phyloP scores from a whole-genome alignment of 2,329 filamentous ascomycete species.

The Aspergillus novofumigatus region DNA sequence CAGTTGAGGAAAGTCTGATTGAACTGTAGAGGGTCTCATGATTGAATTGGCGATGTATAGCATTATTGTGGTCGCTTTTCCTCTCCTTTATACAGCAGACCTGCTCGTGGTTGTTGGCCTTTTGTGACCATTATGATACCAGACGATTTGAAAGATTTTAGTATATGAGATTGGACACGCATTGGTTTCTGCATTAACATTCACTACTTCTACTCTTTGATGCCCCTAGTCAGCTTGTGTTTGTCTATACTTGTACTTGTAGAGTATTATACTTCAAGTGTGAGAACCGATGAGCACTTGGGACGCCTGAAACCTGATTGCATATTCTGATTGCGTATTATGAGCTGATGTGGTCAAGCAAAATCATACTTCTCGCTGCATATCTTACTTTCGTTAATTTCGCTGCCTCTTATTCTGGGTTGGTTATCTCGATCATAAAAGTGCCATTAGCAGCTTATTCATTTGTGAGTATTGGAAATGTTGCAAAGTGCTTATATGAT shows the following conservation, averaged over 20 bases:
- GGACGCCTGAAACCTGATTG: not conserved
- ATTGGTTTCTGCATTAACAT: not conserved
- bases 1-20: slow-evolving; percentile 29
- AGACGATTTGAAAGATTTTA: slow-evolving; percentile 20
- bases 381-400: not conserved
- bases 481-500: not conserved
- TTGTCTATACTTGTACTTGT: not conserved
- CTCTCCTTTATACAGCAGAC: not conserved
- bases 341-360: not conserved
- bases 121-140: slow-evolving; percentile 23
- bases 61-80: slow-evolving; percentile 6
- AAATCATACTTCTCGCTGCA: not conserved
- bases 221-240: too few species aligned
- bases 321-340: not conserved
- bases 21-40: slow-evolving; percentile 20
- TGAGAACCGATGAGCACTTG: not conserved
- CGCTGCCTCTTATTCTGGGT: not conserved
- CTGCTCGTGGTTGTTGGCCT: slow-evolving; percentile 1
- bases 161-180: slow-evolving; percentile 14
- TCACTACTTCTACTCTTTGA: not conserved
- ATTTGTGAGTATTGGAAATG: not conserved
- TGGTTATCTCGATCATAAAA: not conserved
- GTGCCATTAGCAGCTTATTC: not conserved
- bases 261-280: too few species aligned
- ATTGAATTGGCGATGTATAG: slow-evolving; percentile 3